These are phyloP conservation scores for Pleoardoris graminearum DNA, from an alignment of 2,329 filamentous ascomycete genomes.

Conservation along the genomic window DNA sequence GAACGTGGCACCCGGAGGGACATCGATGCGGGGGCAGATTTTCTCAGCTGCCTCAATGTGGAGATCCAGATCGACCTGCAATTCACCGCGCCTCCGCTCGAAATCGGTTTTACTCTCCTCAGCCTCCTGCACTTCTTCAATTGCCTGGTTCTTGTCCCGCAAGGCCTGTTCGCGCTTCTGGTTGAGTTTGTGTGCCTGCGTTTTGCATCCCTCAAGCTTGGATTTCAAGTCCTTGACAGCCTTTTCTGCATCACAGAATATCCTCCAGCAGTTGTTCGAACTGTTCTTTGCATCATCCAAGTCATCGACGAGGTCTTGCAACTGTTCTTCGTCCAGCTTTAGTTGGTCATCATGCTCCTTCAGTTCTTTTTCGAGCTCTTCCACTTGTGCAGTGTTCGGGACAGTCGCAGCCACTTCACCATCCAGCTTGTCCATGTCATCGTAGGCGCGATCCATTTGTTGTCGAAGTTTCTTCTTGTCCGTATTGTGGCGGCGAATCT, in stretches of 20 bases:
- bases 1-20: constrained; percentile 37
- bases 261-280: constrained; percentile 32
- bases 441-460: constrained; percentile 62
- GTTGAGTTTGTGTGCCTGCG: constrained; percentile 34
- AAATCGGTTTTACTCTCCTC: constrained; percentile 35
- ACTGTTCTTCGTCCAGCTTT: constrained; percentile 44
- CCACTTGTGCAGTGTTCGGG: constrained; percentile 62
- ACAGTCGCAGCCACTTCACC: constrained; percentile 62
- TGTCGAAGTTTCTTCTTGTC: constrained; percentile 56
- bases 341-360: constrained; percentile 58
- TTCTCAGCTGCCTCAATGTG: constrained; percentile 21
- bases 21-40: constrained; percentile 32
- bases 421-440: constrained; percentile 67
- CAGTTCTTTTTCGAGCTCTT: constrained; percentile 55
- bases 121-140: constrained; percentile 40
- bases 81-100: constrained; percentile 30
- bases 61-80: constrained; percentile 31
- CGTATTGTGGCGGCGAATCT: constrained; percentile 55
- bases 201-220: constrained; percentile 34
- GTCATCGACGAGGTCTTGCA: constrained; percentile 53
- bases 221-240: constrained; percentile 28
- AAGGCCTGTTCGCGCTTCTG: constrained; percentile 41
- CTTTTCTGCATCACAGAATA: constrained; percentile 34
- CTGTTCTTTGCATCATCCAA: constrained; percentile 49
- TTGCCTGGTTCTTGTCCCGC: constrained; percentile 48